Base-by-base conservation (phyloP, 1,284 basidiomycete species). In the Moesziomyces aphidis region DNA sequence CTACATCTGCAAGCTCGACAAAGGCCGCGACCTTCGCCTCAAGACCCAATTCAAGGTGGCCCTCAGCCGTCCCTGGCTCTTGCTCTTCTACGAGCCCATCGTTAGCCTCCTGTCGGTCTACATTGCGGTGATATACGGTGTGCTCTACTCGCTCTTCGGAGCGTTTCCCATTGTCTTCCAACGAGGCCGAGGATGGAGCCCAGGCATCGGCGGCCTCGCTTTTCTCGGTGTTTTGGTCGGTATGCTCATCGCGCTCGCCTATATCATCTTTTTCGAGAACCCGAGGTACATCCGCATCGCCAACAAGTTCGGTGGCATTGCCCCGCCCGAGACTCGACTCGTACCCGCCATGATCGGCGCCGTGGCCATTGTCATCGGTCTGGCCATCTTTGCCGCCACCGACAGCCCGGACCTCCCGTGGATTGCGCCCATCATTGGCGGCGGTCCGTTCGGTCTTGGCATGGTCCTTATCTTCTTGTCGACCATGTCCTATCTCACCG, bases 81-180 rank as follows among this genome's bases (percentile, higher is more conserved):
- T 86, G 36, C 71, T 94, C 45, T 86, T 90, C 67, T 86, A 86
- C 22, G 93, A 94, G 83, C 92, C 92, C 2, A 93, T 94, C 89
- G 85, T 94, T n/a, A 84, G 90, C 7, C 88, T 89, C 4, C 85
- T 92, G 26, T 92, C 91, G 0, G 47, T 90, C 7, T 93, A 93
- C 85, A 88, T 92, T 9, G 92, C 93, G 0, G 94, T 96, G 82
- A 86, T 92, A 8, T 93, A 82, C 63, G 91, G 86, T 22, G 43
- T 59, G 13, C 50, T 74, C 23, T 83, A 83, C 52, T 63, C 71
- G 11, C 65, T 81, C 9, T 85, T 85, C 50, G 78, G 75, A 19
- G 80, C 81, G 0, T 85, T 83, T 53, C 85, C 85, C 0, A 70
- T 85, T 49, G 83, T 85, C 51, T 86, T 85, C 56, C 50, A 68